A percentile compares a stretch with the other conserved stretches of the same genome.
Evolutionary conservation across 2,329 filamentous ascomycete species (phyloP).

Genomic region (Trichoderma gracile): DNA sequence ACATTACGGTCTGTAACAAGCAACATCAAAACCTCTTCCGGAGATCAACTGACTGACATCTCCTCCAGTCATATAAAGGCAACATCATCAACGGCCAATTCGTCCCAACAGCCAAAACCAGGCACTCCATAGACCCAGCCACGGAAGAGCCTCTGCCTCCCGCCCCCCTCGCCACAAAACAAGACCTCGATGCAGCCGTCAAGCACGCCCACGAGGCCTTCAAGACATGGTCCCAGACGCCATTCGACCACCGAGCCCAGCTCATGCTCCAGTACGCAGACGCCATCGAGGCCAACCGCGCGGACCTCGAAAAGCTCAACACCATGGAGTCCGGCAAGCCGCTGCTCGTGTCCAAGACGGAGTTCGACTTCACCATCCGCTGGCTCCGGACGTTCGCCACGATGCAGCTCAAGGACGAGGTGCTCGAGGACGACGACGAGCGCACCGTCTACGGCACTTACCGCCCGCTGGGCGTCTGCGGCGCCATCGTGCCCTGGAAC

Average conservation of each 20-base stretch:
- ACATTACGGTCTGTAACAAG: conserved; percentile 12
- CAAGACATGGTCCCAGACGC: conserved; percentile 35
- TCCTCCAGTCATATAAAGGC: conserved; percentile 22
- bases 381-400: conserved; percentile 36
- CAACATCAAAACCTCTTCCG: not conserved
- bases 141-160: conserved; percentile 38
- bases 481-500: conserved; percentile 56
- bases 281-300: conserved; percentile 32
- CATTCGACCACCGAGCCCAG: conserved; percentile 32
- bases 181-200: conserved; percentile 37
- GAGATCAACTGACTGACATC: not conserved
- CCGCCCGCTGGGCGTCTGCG: conserved; percentile 44
- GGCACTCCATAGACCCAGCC: conserved; percentile 35
- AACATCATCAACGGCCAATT: conserved; percentile 34
- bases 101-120: conserved; percentile 27
- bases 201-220: conserved; percentile 34
- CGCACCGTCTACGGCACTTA: conserved; percentile 27
- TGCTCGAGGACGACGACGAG: conserved; percentile 40
- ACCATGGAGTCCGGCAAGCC: conserved; percentile 35
- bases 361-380: conserved; percentile 30
- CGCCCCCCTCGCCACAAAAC: conserved; percentile 33
- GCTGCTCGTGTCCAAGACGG: conserved; percentile 24
- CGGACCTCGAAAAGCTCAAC: conserved; percentile 31
- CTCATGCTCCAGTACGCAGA: conserved; percentile 34
- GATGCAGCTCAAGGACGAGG: conserved; percentile 40